Evolutionary conservation across 768 basidiomycete genomes (phyloP), one percentile per base, ranked within the genome.

Genomic region (Pleurotus cornucopiae): DNA sequence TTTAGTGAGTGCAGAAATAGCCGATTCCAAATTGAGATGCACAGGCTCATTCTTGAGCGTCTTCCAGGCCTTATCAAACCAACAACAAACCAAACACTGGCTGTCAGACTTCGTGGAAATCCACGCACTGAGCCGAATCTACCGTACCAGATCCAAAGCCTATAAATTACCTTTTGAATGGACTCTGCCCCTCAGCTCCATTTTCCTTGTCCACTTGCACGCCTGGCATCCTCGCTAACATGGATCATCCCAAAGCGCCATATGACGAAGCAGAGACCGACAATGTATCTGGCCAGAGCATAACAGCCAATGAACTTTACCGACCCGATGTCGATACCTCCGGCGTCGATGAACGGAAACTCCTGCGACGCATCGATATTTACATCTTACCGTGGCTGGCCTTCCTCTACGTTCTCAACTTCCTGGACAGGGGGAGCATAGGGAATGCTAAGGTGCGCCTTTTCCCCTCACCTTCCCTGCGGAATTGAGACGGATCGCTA

Each of bases 311-410:
- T 59, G 57, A 69, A 49, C 21, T 77, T 14, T 84, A 82, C 64
- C 74, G 73, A 38, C 73, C 78, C 11, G 77, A 80, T 12, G 68
- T 82, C n/a, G 80, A 83, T 61, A 77, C 74, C 2, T 79, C 79
- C 38, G 61, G 64, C 11, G 62, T 89, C 46, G 73, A 88, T 61
- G 85, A 85, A 64, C 73, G 69, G 47, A 78, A 71, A 53, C 73
- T 89, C 21, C 67, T 80, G 39, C 71, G 85, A 45, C 85, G 78
- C 66, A 80, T 89, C 48, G 88, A 89, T 65, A 55, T 82, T 61
- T 78, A 76, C 62, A 74, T 92, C 55, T 76, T 92, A 30, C 91
- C 91, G 34, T 91, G 88, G 85, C 70, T 93, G 21, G 76, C 84
- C 6, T 62, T 90, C 6, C 72, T 93, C 20, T 91, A 91, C 66